Percentiles rank a stretch among this genome's conserved stretches.
phyloP scores from a whole-genome alignment of 179 eudicot genomes.

The Drosera spatulata region DNA sequence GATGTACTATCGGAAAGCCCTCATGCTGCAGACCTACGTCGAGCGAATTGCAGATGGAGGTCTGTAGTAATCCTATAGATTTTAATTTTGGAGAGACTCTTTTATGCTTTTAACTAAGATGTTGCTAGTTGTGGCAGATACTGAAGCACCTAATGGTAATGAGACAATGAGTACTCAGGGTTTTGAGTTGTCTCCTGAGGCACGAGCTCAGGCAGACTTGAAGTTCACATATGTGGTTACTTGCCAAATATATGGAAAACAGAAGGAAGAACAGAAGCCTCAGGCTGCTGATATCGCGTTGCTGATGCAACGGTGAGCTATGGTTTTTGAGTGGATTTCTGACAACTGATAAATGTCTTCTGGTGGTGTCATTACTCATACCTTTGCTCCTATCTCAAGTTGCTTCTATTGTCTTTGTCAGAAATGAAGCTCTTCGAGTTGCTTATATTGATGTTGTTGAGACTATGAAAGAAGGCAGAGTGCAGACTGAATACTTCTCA shows the following conservation, averaged over 20 bases:
- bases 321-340: not conserved
- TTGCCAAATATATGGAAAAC: slow-evolving; percentile 97
- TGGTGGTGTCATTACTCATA: too few relatives aligned
- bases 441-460: slow-evolving; percentile 89
- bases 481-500: slow-evolving; percentile 77
- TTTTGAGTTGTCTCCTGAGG: slow-evolving; percentile 90
- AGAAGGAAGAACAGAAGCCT: slow-evolving; percentile 94
- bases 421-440: slow-evolving; percentile 98
- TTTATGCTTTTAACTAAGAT: not conserved
- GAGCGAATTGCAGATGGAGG: slow-evolving; percentile 74
- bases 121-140: slow-evolving; percentile 32
- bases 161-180: slow-evolving; percentile 57
- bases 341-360: too few relatives aligned
- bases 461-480: slow-evolving; percentile 75
- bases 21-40: slow-evolving; percentile 88
- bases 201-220: slow-evolving; percentile 95
- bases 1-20: slow-evolving; percentile 99
- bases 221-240: slow-evolving; percentile 97
- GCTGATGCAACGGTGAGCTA: slow-evolving; percentile 83
- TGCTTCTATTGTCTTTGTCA: slow-evolving; percentile 9
- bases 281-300: slow-evolving; percentile 96
- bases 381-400: too few relatives aligned
- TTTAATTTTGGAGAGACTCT: too few relatives aligned
- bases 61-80: slow-evolving; percentile 11
- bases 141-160: slow-evolving; percentile 46